Evolutionary conservation across 345 rosid genomes (phyloP), one percentile per base, ranked within the genome.

Genomic region (Euphorbia pulcherrima): DNA sequence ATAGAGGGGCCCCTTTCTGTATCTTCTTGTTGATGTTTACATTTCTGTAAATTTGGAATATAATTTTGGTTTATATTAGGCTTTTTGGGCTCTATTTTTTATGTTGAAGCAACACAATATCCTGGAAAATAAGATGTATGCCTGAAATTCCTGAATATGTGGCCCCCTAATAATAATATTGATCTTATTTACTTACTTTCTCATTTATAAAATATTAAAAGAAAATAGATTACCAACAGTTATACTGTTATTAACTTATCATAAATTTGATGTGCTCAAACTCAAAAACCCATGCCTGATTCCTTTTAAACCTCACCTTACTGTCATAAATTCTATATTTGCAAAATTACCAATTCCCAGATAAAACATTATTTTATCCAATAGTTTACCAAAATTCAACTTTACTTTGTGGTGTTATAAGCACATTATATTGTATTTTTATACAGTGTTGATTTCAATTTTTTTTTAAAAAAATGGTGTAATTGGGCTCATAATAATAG

Each of bases 201-300:
- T 33, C 26, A 44, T 44, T 44, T 44, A 6, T 33, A 33, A 33
- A 2, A 2, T 33, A 33, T 33, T 2, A 33, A 2, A 33, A 44
- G 17, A 44, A 12, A 44, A 14, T 0, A 16, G 30, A 0, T 26
- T 17, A 29, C 13, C 5, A 53, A 28, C 37, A n/a, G 27, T 46
- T 44, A 8, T 5, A 6, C 26, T 21, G n/a, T 53, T 23, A 53
- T 52, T 5, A 52, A n/a, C n/a, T n/a, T n/a, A n/a, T n/a, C n/a
- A n/a, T n/a, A n/a, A 0, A 12, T 26, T 44, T 14, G 0, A 8
- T 1, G 28, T 12, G 18, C 48, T 46, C 24, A 17, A 28, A 63
- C 23, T 44, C 55, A 24, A 46, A 63, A 46, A 39, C 12, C 67
- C 67, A 46, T 63, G 54, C 54, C 39, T 44, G 16, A 11, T 62